A percentile compares a stretch with the other conserved stretches of the same genome.
These are phyloP conservation scores for Cyclotella choctawhatcheeana DNA, from an alignment of 108 stramenopile genomes.

Conservation along the genomic window DNA sequence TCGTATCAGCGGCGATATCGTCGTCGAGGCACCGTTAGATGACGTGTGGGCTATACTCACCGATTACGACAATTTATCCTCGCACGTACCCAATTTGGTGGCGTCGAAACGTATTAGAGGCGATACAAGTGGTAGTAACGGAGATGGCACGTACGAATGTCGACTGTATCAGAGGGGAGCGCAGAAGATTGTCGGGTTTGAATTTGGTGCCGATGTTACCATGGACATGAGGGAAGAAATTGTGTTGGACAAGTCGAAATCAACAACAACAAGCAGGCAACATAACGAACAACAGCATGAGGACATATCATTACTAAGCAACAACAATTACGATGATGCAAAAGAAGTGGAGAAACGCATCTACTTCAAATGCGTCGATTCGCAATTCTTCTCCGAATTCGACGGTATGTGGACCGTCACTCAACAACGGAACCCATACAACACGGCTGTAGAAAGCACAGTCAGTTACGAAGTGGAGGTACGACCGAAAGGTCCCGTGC, in stretches of 20 bases:
- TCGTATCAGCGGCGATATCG: slow-evolving; percentile 66
- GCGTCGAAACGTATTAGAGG: slow-evolving; percentile 33
- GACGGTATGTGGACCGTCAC: slow-evolving; percentile 55
- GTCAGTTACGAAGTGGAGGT: slow-evolving; percentile 74
- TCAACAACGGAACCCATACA: slow-evolving; percentile 34
- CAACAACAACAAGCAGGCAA: too few species aligned
- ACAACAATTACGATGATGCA: slow-evolving; percentile 18
- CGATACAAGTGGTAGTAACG: slow-evolving; percentile 8
- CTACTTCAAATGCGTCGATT: slow-evolving; percentile 66
- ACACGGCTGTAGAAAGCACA: slow-evolving; percentile 51
- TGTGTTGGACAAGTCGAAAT: too few species aligned
- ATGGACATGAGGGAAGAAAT: slow-evolving; percentile 73
- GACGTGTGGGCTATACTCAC: slow-evolving; percentile 75
- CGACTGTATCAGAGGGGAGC: slow-evolving; percentile 78
- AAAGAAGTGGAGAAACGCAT: slow-evolving; percentile 56
- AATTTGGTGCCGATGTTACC: slow-evolving; percentile 71
- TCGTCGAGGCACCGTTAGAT: slow-evolving; percentile 49
- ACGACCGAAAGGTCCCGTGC: slow-evolving; percentile 73
- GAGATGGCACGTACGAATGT: slow-evolving; percentile 47
- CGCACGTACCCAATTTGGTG: slow-evolving; percentile 75
- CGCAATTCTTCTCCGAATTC: slow-evolving; percentile 71
- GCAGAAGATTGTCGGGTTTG: slow-evolving; percentile 77
- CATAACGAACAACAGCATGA: too few species aligned
- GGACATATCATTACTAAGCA: too few species aligned
- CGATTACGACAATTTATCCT: slow-evolving; percentile 68